These are phyloP conservation scores for Melampsora occidentalis DNA, from an alignment of 1,284 basidiomycete species.

Conservation along the genomic window DNA sequence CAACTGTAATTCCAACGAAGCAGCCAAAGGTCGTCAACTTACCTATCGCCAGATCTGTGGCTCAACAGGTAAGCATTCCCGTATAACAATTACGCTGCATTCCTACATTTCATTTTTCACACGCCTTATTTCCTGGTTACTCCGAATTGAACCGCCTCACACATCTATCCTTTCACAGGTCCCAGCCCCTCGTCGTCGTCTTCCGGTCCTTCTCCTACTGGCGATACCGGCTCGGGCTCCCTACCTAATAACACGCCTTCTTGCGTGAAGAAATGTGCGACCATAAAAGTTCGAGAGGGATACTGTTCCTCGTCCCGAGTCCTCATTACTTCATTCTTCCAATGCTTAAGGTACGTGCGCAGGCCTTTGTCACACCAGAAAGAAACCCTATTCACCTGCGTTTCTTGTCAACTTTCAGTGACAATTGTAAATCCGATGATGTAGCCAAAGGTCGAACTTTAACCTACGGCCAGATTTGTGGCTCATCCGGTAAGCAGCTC, in stretches of 20 bases:
- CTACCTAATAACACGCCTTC: conserved; percentile 8
- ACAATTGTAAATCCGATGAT: conserved; percentile 28
- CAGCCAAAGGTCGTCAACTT: conserved; percentile 14
- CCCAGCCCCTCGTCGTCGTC: too few relatives aligned
- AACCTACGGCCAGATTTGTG: not conserved
- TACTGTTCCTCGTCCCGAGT: conserved; percentile 22
- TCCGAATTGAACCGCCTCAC: too few relatives aligned
- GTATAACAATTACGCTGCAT: too few relatives aligned
- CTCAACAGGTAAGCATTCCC: too few relatives aligned
- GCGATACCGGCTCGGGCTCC: too few relatives aligned
- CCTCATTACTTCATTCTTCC: conserved; percentile 8
- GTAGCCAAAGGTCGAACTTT: conserved; percentile 16
- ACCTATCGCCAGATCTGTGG: not conserved
- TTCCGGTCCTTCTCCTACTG: too few relatives aligned
- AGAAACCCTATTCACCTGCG: too few relatives aligned
- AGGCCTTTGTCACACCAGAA: too few relatives aligned
- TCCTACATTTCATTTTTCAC: too few relatives aligned
- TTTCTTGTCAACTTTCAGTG: not conserved
- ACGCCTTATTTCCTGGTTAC: too few relatives aligned
- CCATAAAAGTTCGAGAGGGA: conserved; percentile 33
- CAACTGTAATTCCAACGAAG: conserved; percentile 26
- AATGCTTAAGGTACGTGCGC: conserved; percentile 22
- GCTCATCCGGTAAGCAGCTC: too few relatives aligned
- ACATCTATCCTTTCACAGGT: too few relatives aligned
- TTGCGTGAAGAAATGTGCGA: conserved; percentile 30